phyloP scores from a whole-genome alignment of 2,329 filamentous ascomycete genomes.

The Sporothrix pallida region DNA sequence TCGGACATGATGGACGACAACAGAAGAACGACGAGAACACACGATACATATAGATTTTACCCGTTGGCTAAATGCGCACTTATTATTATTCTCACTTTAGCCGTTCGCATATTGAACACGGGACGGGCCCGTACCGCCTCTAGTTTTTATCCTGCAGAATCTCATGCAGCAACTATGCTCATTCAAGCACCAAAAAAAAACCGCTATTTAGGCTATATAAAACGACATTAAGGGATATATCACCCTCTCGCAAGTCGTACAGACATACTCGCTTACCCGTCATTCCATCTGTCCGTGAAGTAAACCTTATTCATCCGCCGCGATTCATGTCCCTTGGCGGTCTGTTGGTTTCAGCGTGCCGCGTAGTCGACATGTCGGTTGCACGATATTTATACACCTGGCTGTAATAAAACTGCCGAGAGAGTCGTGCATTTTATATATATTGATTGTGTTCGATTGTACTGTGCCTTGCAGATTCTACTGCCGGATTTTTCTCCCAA shows the following conservation, averaged over 20 bases:
- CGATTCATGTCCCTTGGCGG: too few species aligned
- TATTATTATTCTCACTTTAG: too few species aligned
- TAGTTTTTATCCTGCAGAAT: not conserved
- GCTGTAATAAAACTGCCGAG: too few species aligned
- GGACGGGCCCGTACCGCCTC: not conserved
- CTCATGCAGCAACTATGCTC: not conserved
- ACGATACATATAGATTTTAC: not conserved
- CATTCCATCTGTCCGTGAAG: not conserved
- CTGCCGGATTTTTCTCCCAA: too few species aligned
- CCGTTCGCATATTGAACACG: not conserved
- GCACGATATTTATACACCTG: too few species aligned
- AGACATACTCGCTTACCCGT: not conserved
- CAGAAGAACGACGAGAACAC: not conserved
- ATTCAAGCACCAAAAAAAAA: not conserved
- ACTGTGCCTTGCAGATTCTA: too few species aligned
- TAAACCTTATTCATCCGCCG: too few species aligned
- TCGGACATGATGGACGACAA: too few species aligned
- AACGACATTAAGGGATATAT: not conserved
- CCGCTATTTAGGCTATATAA: not conserved
- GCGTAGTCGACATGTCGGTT: too few species aligned
- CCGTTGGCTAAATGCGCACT: not conserved
- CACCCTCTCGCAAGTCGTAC: not conserved
- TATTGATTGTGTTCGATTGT: too few species aligned
- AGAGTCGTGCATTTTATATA: too few species aligned
- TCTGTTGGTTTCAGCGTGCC: too few species aligned